These are phyloP conservation scores for Trypanosoma melophagium DNA, from an alignment of 208 protist genomes.

Conservation along the genomic window DNA sequence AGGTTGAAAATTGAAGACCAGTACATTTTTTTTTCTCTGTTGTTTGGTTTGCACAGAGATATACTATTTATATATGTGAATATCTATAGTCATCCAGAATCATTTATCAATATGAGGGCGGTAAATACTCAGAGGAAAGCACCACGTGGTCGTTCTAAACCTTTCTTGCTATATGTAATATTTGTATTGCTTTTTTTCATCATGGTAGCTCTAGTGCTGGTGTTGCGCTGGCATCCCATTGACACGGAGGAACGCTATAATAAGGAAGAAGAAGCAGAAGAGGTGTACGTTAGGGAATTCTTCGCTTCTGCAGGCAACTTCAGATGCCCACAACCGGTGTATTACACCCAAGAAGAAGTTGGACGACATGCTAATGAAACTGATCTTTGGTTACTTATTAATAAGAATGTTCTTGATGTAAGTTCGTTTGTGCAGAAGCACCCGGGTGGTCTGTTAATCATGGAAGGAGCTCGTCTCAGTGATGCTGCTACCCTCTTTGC, in stretches of 20 bases:
- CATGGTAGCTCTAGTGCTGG: no score
- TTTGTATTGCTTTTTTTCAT: no score
- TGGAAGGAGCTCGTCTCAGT: conserved; percentile 56
- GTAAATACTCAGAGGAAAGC: no score
- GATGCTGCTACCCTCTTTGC: conserved; percentile 62
- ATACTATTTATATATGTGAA: no score
- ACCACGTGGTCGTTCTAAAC: no score
- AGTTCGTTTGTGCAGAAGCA: conserved; percentile 58
- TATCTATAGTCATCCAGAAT: no score
- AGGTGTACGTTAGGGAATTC: conserved; percentile 33
- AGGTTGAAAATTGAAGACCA: no score
- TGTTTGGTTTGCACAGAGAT: no score
- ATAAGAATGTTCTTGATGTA: conserved; percentile 74
- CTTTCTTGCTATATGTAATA: no score
- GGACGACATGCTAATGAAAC: conserved; percentile 35
- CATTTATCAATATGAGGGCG: no score
- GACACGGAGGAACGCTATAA: background rate
- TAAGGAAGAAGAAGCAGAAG: background rate
- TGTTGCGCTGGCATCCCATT: no score
- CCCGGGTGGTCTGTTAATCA: conserved; percentile 59
- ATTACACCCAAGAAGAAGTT: conserved; percentile 56
- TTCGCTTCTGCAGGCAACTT: conserved; percentile 40
- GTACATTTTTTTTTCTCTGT: no score
- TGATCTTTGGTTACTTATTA: conserved; percentile 75
- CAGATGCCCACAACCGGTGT: conserved; percentile 40